A percentile compares a stretch with the other conserved stretches of the same genome.
phyloP scores from a whole-genome alignment of 768 basidiomycete genomes.

The Infundibulicybe gibba region DNA sequence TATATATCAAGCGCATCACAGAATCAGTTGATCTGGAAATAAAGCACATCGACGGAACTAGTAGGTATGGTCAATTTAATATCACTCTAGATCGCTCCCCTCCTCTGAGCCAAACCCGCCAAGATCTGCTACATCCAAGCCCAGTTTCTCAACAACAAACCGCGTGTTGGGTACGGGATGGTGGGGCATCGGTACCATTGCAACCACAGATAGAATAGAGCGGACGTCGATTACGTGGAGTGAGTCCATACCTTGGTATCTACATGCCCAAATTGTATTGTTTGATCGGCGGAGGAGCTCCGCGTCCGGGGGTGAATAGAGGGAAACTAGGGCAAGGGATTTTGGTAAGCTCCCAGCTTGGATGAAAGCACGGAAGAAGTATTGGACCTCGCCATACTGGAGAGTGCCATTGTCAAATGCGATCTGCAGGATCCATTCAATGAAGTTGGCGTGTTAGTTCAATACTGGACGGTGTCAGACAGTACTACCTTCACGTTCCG shows the following conservation, averaged over 20 bases:
- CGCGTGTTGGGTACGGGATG: constrained; percentile 6
- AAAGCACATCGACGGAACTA: no score
- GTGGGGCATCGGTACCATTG: constrained; percentile 1
- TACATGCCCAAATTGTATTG: constrained; percentile 9
- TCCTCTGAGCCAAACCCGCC: not conserved
- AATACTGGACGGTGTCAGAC: not conserved
- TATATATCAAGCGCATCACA: no score
- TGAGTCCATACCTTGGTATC: not conserved
- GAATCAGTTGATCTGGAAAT: no score
- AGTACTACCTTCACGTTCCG: constrained; percentile 9
- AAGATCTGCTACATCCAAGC: constrained; percentile 11
- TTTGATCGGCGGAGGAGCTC: constrained; percentile 4
- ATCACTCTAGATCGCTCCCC: no score
- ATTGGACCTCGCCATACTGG: constrained; percentile 10
- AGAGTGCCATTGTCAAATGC: not conserved
- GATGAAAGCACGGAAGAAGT: constrained; percentile 4
- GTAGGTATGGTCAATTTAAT: no score
- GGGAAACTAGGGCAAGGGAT: constrained; percentile 6
- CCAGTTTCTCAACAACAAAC: constrained; percentile 14
- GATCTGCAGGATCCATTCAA: not conserved
- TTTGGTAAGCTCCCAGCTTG: not conserved
- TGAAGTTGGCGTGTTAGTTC: not conserved
- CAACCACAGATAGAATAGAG: constrained; percentile 8
- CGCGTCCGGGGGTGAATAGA: constrained; percentile 6
- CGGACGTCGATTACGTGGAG: constrained; percentile 7